Percentiles rank a stretch among this genome's conserved stretches.
Conservation (phyloP, 2,329 filamentous ascomycete genomes). For the Ascochyta fabae region DNA sequence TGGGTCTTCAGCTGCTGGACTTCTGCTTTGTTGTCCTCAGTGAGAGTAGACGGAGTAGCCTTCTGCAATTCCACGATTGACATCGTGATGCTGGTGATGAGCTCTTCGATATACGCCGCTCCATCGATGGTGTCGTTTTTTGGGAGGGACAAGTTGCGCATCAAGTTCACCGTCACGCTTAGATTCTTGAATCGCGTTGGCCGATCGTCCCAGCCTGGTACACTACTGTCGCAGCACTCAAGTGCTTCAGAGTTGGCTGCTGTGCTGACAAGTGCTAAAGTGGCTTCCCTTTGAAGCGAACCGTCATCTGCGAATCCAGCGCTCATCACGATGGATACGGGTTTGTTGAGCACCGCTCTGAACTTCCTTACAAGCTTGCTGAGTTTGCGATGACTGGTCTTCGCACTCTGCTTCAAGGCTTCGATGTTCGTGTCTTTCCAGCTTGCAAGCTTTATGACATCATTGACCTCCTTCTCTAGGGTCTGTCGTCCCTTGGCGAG, state of each 20-base stretch:
- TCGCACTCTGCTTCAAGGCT: slow-evolving; percentile 85
- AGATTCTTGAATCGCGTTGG: slow-evolving; percentile 75
- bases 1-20: slow-evolving; percentile 90
- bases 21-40: slow-evolving; percentile 81
- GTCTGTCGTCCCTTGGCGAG: slow-evolving; percentile 71
- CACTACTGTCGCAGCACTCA: slow-evolving; percentile 26
- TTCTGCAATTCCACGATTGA: slow-evolving; percentile 78
- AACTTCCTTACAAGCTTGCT: slow-evolving; percentile 94
- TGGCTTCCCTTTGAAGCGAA: slow-evolving; percentile 12
- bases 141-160: slow-evolving; percentile 68
- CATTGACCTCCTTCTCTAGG: slow-evolving; percentile 91
- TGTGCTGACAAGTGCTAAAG: slow-evolving; percentile 22
- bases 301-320: slow-evolving; percentile 41
- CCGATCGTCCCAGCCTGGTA: slow-evolving; percentile 49
- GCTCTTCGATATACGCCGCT: slow-evolving; percentile 67
- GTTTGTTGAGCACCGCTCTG: slow-evolving; percentile 75
- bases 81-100: slow-evolving; percentile 71
- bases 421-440: slow-evolving; percentile 99
- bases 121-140: slow-evolving; percentile 62
- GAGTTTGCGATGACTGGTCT: slow-evolving; percentile 87
- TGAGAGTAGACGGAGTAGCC: slow-evolving; percentile 80
- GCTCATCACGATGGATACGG: slow-evolving; percentile 67
- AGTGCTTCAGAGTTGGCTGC: slow-evolving; percentile 23
- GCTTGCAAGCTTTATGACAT: slow-evolving; percentile 89
- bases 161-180: slow-evolving; percentile 72